These are phyloP conservation scores for Dactylellina leptospora DNA, from an alignment of 2,329 filamentous ascomycete species.

Conservation along the genomic window DNA sequence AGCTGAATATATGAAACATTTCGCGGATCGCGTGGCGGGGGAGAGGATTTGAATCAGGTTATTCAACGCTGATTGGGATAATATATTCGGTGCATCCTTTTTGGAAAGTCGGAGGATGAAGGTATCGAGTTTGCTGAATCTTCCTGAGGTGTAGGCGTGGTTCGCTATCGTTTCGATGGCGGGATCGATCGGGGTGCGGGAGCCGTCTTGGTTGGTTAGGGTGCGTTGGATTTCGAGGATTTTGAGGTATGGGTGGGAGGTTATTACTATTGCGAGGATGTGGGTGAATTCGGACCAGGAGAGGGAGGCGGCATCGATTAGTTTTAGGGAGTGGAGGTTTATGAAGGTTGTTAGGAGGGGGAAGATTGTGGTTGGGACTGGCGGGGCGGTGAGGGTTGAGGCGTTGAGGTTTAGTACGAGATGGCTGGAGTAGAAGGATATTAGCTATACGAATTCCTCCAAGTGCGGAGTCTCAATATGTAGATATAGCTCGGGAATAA, in stretches of 20 bases:
- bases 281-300: slow-evolving; percentile 35
- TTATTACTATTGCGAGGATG: slow-evolving; percentile 41
- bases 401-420: slow-evolving; percentile 35
- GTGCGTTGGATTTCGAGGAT: slow-evolving; percentile 44
- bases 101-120: slow-evolving; percentile 29
- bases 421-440: no score
- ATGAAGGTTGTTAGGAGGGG: slow-evolving; percentile 28
- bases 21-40: slow-evolving; percentile 20
- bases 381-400: not conserved
- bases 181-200: slow-evolving; percentile 7
- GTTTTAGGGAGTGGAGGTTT: slow-evolving; percentile 33
- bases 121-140: slow-evolving; percentile 20
- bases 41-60: slow-evolving; percentile 24
- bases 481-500: no score
- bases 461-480: no score
- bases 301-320: slow-evolving; percentile 37
- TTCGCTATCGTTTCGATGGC: not conserved
- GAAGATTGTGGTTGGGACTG: slow-evolving; percentile 29
- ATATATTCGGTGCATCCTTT: slow-evolving; percentile 6
- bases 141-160: slow-evolving; percentile 2
- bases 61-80: slow-evolving; percentile 22
- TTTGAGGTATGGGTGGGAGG: slow-evolving; percentile 45
- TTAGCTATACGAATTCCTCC: no score
- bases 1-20: slow-evolving; percentile 24
- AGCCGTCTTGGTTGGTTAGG: slow-evolving; percentile 18